A percentile compares a stretch with the other conserved stretches of the same genome.
phyloP scores from a whole-genome alignment of 208 protist species.

The Acanthamoeba healyi region DNA sequence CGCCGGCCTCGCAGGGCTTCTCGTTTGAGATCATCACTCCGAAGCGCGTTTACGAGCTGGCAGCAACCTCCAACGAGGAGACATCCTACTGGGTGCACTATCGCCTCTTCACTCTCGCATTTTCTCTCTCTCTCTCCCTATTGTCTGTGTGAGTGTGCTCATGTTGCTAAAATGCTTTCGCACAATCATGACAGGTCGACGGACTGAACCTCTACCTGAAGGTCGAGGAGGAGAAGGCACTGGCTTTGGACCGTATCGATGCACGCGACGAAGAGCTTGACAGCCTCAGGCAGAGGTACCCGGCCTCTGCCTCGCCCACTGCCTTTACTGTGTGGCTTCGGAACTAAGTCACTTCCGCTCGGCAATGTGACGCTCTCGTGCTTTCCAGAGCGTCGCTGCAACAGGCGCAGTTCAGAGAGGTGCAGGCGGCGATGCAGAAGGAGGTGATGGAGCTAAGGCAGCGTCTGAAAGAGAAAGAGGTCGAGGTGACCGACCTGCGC shows the following conservation, averaged over 20 bases:
- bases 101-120: no score
- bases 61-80: not conserved
- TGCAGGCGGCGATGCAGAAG: not conserved
- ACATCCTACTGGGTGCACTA: not conserved
- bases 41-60: slow-evolving; percentile 35
- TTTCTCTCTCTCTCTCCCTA: not conserved
- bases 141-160: not conserved
- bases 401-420: not conserved
- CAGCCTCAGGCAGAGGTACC: not conserved
- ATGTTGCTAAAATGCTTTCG: not conserved
- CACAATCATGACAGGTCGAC: not conserved
- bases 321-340: no score
- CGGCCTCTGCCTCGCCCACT: not conserved
- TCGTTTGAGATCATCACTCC: slow-evolving; percentile 54
- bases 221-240: slow-evolving; percentile 28
- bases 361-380: not conserved
- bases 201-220: slow-evolving; percentile 24
- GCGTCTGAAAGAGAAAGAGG: slow-evolving; percentile 28
- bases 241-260: slow-evolving; percentile 1
- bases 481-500: not conserved
- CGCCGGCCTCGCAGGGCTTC: not conserved
- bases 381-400: not conserved
- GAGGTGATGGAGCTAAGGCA: not conserved
- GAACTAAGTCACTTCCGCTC: no score
- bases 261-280: not conserved